Evolutionary conservation across 2,329 filamentous ascomycete species (phyloP), one percentile per base, ranked within the genome.

Genomic region (Scedosporium aurantiacum): DNA sequence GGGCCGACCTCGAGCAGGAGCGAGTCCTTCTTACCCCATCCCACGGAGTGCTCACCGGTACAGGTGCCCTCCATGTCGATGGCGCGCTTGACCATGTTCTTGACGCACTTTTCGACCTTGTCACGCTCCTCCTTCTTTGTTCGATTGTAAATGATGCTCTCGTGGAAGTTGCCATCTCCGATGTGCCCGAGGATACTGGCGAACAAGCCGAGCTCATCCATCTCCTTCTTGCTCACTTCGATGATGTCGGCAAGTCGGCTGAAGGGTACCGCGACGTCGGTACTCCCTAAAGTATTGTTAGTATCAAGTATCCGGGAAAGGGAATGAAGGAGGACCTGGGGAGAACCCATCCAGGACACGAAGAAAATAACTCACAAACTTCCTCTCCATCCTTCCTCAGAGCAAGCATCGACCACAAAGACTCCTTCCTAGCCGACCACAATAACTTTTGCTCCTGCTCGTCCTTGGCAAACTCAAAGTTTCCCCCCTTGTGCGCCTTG

Each of bases 21-120:
- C 7, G 85, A 89, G 62, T 85, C 83, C 75, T 95, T 96, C 76
- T 96, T 96, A 16, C 90, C 90, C 72, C 93, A 84, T 23, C 91
- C 91, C 63, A 96, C 82, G 1, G 89, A 89, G 72, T 96, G 91
- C 73, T 96, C 91, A 28, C 91, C 91, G 0, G 91, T 95, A 71
- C 90, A 94, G 5, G 91, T 96, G 1, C 92, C 91, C 63, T 96
- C 92, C 91, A 97, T 96, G 65, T 93, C 90, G 25, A 97, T 74
- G 2, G 91, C 92, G n/a, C 90, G 83, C 66, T 88, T 82, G 21
- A 96, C 90, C 91, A 97, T 96, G 67, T 91, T 87, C 70, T 92
- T 86, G 56, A 97, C 90, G 65, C 90, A 91, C 61, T 79, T 81
- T 70, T 94, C 89, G 1, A 94, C 90, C 66, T 88, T 89, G 50